Evolutionary conservation across 176 grass and related monocot species (phyloP).

Genomic region (Leersia perrieri): DNA sequence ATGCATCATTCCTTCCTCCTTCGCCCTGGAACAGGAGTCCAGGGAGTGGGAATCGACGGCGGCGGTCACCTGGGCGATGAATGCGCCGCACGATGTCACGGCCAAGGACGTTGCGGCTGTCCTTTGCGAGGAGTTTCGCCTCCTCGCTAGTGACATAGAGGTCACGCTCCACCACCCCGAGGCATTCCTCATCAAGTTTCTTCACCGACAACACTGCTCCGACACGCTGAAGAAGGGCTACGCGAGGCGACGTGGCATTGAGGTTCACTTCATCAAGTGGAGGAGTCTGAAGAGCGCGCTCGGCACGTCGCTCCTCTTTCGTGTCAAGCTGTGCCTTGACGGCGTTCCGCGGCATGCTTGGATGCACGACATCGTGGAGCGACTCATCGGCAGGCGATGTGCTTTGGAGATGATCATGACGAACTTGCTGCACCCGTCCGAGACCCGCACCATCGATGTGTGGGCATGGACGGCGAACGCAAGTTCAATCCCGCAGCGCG

Average conservation of each 20-base stretch:
- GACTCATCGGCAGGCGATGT: background rate
- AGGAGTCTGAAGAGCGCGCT: accelerated
- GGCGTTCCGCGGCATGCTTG: background rate
- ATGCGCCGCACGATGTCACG: accelerated
- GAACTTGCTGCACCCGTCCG: no score
- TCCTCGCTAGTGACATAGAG: background rate
- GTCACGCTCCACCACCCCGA: background rate
- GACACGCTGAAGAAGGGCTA: background rate
- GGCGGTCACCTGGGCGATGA: background rate
- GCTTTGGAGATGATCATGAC: background rate
- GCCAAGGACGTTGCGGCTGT: background rate
- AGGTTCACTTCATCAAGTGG: background rate
- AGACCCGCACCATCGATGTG: no score
- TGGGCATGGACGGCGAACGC: no score
- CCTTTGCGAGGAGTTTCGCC: background rate
- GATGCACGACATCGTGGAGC: background rate
- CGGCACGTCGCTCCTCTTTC: accelerated
- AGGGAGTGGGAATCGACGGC: background rate
- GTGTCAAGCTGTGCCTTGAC: background rate
- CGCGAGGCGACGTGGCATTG: background rate
- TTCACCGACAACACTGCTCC: background rate
- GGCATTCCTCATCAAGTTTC: background rate
- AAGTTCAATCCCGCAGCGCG: no score
- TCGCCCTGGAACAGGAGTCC: background rate
- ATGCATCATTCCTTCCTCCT: background rate